These are phyloP conservation scores for Eutypella sp. DNA, from an alignment of 2,329 filamentous ascomycete species.

Conservation along the genomic window DNA sequence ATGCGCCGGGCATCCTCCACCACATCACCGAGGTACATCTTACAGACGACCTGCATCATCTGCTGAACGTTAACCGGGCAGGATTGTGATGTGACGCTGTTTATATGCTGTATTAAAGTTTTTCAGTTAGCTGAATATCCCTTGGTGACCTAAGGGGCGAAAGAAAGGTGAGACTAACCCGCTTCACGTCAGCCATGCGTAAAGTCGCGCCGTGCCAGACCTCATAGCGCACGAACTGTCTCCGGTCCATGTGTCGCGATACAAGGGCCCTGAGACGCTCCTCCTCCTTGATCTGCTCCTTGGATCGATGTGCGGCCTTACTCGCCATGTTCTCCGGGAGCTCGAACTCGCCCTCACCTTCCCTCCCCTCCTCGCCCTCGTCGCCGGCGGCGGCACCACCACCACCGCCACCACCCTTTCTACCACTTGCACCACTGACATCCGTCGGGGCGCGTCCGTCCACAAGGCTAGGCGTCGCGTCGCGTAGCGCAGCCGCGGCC, in stretches of 20 bases:
- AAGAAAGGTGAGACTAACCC: conserved; percentile 38
- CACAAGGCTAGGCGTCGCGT: conserved; percentile 34
- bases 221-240: conserved; percentile 66
- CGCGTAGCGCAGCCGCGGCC: conserved; percentile 35
- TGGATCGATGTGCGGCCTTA: conserved; percentile 44
- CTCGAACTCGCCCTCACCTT: conserved; percentile 50
- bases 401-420: conserved; percentile 32
- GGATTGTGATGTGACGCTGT: conserved; percentile 75
- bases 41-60: conserved; percentile 70
- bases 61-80: conserved; percentile 69
- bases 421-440: conserved; percentile 35
- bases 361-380: conserved; percentile 45
- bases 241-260: conserved; percentile 58
- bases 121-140: conserved; percentile 6
- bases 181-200: conserved; percentile 62
- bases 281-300: conserved; percentile 64
- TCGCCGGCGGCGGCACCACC: conserved; percentile 52
- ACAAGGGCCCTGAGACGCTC: conserved; percentile 54
- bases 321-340: conserved; percentile 44
- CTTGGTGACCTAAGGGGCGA: background rate
- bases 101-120: conserved; percentile 53
- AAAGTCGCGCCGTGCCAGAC: conserved; percentile 66
- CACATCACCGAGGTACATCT: conserved; percentile 71
- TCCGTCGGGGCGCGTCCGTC: conserved; percentile 42
- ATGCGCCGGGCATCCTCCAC: conserved; percentile 67